phyloP scores from a whole-genome alignment of 2,329 filamentous ascomycete genomes.

The Sporothrix dimorphospora region DNA sequence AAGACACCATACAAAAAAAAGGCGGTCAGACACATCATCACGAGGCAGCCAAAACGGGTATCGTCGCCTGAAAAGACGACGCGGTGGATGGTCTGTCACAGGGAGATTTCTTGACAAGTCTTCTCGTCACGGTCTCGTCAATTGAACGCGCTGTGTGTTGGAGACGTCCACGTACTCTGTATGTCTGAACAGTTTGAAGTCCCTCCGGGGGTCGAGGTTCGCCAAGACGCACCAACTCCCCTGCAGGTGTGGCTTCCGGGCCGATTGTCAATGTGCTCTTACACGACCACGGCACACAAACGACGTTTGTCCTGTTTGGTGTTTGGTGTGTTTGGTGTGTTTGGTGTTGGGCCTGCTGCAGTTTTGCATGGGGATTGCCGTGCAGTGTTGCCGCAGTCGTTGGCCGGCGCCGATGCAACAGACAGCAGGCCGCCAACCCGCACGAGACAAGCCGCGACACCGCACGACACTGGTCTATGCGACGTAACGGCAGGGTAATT shows the following conservation, averaged over 20 bases:
- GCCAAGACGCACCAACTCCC: conserved; percentile 10
- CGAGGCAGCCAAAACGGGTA: neutral
- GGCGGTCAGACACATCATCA: conserved; percentile 11
- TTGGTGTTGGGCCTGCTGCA: neutral
- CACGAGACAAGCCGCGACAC: neutral
- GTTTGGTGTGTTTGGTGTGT: neutral
- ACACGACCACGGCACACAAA: neutral
- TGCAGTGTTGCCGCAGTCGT: neutral
- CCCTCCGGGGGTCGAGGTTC: neutral
- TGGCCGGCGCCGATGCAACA: neutral
- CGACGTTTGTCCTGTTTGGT: neutral
- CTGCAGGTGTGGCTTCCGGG: neutral
- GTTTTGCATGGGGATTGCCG: neutral
- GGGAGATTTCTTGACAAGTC: too few relatives aligned
- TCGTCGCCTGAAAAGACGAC: too few relatives aligned
- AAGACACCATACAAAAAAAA: neutral
- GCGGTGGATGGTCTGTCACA: neutral
- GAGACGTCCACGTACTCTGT: too few relatives aligned
- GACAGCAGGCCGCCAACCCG: neutral
- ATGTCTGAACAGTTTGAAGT: too few relatives aligned
- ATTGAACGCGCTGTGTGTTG: too few relatives aligned
- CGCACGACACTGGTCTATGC: neutral
- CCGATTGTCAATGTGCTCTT: conserved; percentile 13
- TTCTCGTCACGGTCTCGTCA: too few relatives aligned
- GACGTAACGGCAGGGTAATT: neutral